Percentiles rank a stretch among this genome's conserved stretches.
Conservation (phyloP, 1,139 yeast genomes). For the Geotrichum cucujoidarum region DNA sequence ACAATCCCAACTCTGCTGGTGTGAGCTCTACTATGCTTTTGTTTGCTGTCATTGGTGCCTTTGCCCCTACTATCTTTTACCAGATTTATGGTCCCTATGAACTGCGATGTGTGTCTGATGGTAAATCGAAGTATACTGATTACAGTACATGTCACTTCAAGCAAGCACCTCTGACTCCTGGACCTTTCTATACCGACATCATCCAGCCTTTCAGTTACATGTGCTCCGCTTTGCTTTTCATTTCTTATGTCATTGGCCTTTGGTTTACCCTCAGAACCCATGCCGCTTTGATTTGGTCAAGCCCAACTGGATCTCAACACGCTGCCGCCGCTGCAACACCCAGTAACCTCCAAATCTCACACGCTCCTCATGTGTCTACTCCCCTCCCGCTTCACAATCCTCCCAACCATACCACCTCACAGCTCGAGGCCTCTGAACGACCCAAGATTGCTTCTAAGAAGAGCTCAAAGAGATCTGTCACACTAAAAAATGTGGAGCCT, state of each 20-base stretch:
- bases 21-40: conserved; percentile 93
- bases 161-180: conserved; percentile 65
- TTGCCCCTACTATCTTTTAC: conserved; percentile 87
- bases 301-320: conserved; percentile 44
- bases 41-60: conserved; percentile 85
- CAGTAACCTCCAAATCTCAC: conserved; percentile 10
- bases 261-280: conserved; percentile 93
- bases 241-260: conserved; percentile 85
- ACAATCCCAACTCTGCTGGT: conserved; percentile 94
- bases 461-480: not conserved
- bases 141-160: conserved; percentile 73
- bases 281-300: conserved; percentile 94
- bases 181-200: conserved; percentile 54
- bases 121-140: conserved; percentile 28
- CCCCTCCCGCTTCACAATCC: conserved; percentile 13
- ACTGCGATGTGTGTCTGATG: conserved; percentile 52
- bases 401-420: conserved; percentile 3
- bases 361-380: conserved; percentile 9
- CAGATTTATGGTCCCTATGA: conserved; percentile 89
- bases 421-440: not conserved
- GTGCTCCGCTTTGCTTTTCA: conserved; percentile 74
- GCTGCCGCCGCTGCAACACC: conserved; percentile 15
- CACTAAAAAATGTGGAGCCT: conserved; percentile 11
- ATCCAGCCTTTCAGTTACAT: conserved; percentile 76
- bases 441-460: not conserved